Conservation (phyloP, 768 basidiomycete genomes). For the Hygrocybe punicea region DNA sequence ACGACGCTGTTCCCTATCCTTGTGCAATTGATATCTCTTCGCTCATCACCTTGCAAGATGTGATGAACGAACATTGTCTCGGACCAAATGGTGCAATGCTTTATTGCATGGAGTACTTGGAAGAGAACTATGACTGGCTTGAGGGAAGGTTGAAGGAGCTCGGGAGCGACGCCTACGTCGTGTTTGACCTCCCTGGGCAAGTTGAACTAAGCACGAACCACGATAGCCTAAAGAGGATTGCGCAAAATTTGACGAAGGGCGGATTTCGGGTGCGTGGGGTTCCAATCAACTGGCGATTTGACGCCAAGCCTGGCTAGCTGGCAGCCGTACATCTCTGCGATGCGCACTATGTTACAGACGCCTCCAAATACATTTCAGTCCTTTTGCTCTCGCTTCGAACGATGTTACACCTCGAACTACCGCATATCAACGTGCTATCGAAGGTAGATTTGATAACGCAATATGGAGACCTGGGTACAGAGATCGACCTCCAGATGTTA, state of each 20-base stretch:
- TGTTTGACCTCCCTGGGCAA: slow-evolving; percentile 96
- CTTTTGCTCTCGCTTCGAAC: slow-evolving; percentile 88
- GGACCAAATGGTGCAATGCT: slow-evolving; percentile 97
- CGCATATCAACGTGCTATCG: slow-evolving; percentile 94
- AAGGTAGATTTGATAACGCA: slow-evolving; percentile 89
- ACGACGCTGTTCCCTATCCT: slow-evolving; percentile 85
- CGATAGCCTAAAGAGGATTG: slow-evolving; percentile 77
- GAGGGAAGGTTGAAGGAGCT: slow-evolving; percentile 62
- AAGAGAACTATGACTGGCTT: slow-evolving; percentile 90
- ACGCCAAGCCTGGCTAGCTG: slow-evolving; percentile 48
- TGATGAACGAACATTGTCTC: slow-evolving; percentile 77
- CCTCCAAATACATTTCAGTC: slow-evolving; percentile 91
- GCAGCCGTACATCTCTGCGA: slow-evolving; percentile 95
- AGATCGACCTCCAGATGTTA: not conserved
- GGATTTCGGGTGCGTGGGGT: slow-evolving; percentile 74
- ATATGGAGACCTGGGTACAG: slow-evolving; percentile 86
- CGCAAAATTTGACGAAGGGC: slow-evolving; percentile 64
- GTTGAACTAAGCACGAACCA: slow-evolving; percentile 98
- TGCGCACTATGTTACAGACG: slow-evolving; percentile 95
- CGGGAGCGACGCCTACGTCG: slow-evolving; percentile 74
- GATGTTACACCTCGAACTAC: slow-evolving; percentile 98
- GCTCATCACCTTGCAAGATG: slow-evolving; percentile 83
- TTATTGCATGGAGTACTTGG: slow-evolving; percentile 95
- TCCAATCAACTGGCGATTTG: not conserved
- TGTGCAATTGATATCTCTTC: slow-evolving; percentile 82